phyloP scores from a whole-genome alignment of 805 yeast genomes.

The Candida cerambycidarum region DNA sequence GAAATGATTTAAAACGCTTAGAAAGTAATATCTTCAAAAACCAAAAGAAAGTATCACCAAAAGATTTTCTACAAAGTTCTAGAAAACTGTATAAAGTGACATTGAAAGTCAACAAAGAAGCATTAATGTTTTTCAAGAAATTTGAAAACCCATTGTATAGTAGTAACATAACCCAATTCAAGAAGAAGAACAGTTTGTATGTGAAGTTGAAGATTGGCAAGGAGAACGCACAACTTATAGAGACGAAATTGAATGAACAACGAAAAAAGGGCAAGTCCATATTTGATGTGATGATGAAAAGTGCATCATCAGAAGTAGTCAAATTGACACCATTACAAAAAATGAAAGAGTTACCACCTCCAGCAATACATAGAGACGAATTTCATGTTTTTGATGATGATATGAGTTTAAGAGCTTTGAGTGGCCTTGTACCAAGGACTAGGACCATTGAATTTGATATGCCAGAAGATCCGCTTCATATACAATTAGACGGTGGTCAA shows the following conservation, averaged over 20 bases:
- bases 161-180: slow-evolving; percentile 20
- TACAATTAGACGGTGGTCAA: no score
- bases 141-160: slow-evolving; percentile 30
- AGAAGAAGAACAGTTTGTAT: neutral
- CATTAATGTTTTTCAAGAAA: slow-evolving; percentile 24
- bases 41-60: slow-evolving; percentile 28
- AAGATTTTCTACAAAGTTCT: slow-evolving; percentile 37
- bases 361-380: slow-evolving; percentile 23
- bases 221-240: slow-evolving; percentile 6
- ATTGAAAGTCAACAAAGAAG: slow-evolving; percentile 24
- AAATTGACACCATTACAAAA: slow-evolving; percentile 32
- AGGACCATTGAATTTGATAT: neutral
- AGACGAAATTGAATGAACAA: neutral
- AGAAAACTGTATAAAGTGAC: slow-evolving; percentile 17
- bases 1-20: slow-evolving; percentile 5
- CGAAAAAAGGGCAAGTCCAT: slow-evolving; percentile 18
- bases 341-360: slow-evolving; percentile 33
- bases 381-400: slow-evolving; percentile 31
- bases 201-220: slow-evolving; percentile 10
- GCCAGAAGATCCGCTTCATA: neutral
- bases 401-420: neutral
- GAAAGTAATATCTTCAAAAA: slow-evolving; percentile 22
- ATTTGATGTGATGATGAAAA: slow-evolving; percentile 41
- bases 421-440: neutral
- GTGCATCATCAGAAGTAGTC: slow-evolving; percentile 24